These are phyloP conservation scores for Zygosaccharomyces lentus DNA, from an alignment of 805 yeast genomes.

Conservation along the genomic window DNA sequence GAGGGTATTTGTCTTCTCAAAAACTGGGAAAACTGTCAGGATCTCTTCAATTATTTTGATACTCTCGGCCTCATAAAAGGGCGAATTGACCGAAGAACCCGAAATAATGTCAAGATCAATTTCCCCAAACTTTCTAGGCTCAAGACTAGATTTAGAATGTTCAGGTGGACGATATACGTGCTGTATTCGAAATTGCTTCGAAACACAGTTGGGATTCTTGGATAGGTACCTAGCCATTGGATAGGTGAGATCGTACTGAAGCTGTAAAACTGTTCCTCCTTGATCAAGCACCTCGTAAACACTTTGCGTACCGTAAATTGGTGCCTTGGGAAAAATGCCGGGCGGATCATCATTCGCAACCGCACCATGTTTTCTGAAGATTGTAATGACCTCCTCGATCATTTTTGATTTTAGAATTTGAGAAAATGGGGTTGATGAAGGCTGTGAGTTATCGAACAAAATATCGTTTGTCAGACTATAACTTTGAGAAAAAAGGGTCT, in stretches of 20 bases:
- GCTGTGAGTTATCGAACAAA: slow-evolving; percentile 57
- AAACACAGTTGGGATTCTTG: slow-evolving; percentile 41
- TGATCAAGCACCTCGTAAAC: slow-evolving; percentile 79
- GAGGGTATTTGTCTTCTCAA: slow-evolving; percentile 49
- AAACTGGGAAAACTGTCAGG: slow-evolving; percentile 60
- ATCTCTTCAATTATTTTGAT: slow-evolving; percentile 78
- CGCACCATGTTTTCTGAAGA: slow-evolving; percentile 83
- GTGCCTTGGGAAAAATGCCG: slow-evolving; percentile 73
- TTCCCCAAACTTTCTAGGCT: slow-evolving; percentile 74
- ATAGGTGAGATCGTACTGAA: slow-evolving; percentile 83
- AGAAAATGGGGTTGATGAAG: slow-evolving; percentile 38
- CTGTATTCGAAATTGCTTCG: slow-evolving; percentile 69
- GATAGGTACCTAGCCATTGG: slow-evolving; percentile 88
- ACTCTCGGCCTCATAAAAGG: slow-evolving; percentile 82
- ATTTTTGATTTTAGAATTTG: slow-evolving; percentile 57
- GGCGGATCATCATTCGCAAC: slow-evolving; percentile 66
- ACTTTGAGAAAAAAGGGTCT: slow-evolving; percentile 79
- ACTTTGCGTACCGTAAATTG: slow-evolving; percentile 59
- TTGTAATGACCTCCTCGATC: slow-evolving; percentile 51
- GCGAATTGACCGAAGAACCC: slow-evolving; percentile 42
- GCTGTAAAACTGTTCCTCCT: slow-evolving; percentile 81
- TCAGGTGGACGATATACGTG: slow-evolving; percentile 73
- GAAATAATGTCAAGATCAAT: slow-evolving; percentile 78
- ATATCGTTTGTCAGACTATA: slow-evolving; percentile 80
- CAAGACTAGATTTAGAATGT: slow-evolving; percentile 50